Evolutionary conservation across 2,329 filamentous ascomycete species (phyloP).

Genomic region (Sordariomycetes sp.): DNA sequence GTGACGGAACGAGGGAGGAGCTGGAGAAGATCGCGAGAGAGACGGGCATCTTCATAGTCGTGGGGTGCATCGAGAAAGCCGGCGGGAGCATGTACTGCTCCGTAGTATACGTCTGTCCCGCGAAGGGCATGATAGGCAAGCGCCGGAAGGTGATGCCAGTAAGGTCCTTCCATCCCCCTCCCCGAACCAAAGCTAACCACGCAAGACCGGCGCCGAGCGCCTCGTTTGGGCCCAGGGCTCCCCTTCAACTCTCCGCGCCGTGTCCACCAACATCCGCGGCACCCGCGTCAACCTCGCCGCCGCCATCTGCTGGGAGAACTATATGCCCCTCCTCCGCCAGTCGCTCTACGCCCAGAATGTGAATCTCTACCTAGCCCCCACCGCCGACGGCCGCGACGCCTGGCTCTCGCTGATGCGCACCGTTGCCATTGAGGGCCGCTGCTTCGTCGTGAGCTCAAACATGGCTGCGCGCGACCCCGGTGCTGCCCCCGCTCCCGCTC

Average conservation of each 20-base stretch:
- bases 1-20: slow-evolving; percentile 58
- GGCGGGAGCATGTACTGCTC: slow-evolving; percentile 78
- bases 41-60: slow-evolving; percentile 70
- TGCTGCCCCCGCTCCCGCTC: neutral
- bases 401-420: slow-evolving; percentile 80
- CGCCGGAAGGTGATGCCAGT: slow-evolving; percentile 85
- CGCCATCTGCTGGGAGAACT: slow-evolving; percentile 95
- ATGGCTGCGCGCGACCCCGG: slow-evolving; percentile 52
- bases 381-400: slow-evolving; percentile 69
- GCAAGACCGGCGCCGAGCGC: slow-evolving; percentile 62
- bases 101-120: slow-evolving; percentile 70
- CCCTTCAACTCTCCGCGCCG: slow-evolving; percentile 63
- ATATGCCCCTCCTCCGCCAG: slow-evolving; percentile 82
- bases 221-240: slow-evolving; percentile 83
- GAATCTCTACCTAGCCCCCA: slow-evolving; percentile 83
- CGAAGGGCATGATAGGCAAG: slow-evolving; percentile 63
- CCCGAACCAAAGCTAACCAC: neutral
- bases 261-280: slow-evolving; percentile 68
- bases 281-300: slow-evolving; percentile 68
- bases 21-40: slow-evolving; percentile 64
- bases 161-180: slow-evolving; percentile 14
- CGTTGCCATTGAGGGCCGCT: slow-evolving; percentile 66
- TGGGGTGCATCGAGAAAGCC: slow-evolving; percentile 65
- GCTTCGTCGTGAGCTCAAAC: slow-evolving; percentile 77
- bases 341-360: slow-evolving; percentile 80